phyloP scores from a whole-genome alignment of 306 rosid genomes.

The Alnus rubra region DNA sequence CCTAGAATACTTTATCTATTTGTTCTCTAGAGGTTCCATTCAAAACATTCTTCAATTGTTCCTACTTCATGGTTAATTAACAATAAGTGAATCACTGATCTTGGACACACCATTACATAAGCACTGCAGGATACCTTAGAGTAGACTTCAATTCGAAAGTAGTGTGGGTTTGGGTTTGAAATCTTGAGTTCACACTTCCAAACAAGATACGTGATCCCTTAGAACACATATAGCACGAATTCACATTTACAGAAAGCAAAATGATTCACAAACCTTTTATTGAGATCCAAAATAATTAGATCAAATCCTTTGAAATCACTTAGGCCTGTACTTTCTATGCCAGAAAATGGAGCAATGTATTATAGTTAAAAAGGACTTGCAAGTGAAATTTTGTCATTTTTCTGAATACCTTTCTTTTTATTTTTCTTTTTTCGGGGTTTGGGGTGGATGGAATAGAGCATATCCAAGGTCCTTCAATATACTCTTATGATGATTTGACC shows the following conservation, averaged over 20 bases:
- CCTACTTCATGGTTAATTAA: background rate
- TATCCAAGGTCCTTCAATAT: background rate
- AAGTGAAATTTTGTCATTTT: background rate
- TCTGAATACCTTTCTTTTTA: background rate
- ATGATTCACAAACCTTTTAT: background rate
- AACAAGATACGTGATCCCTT: background rate
- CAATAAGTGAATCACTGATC: background rate
- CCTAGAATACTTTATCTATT: background rate
- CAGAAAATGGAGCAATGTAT: background rate
- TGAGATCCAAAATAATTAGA: background rate
- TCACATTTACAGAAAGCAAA: background rate
- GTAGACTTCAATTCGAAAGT: background rate
- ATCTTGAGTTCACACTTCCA: background rate
- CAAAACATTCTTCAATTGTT: background rate
- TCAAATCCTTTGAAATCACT: background rate
- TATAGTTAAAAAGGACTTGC: background rate
- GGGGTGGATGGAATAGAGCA: background rate
- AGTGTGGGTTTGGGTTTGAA: background rate
- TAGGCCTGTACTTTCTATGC: background rate
- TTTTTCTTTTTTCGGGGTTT: background rate
- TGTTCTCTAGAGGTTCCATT: background rate
- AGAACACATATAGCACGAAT: background rate
- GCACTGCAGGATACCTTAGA: background rate
- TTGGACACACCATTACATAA: background rate
- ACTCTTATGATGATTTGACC: slow-evolving; percentile 1